These are phyloP conservation scores for Yamadazyma sp. DNA, from an alignment of 1,139 yeast genomes.

Conservation along the genomic window DNA sequence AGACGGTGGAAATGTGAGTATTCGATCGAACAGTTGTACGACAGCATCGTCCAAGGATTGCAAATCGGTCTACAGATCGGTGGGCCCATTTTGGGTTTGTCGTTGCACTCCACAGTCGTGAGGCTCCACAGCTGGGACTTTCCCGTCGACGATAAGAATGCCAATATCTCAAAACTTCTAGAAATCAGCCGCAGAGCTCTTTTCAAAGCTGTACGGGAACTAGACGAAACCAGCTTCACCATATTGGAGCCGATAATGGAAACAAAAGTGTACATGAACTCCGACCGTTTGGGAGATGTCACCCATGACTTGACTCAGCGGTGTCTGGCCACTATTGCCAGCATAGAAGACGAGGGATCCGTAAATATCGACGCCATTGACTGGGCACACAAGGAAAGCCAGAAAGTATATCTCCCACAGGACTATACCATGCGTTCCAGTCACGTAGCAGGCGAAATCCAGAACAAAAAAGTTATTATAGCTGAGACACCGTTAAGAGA, in stretches of 20 bases:
- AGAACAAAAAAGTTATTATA: conserved; percentile 53
- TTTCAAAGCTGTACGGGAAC: conserved; percentile 31
- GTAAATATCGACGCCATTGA: conserved; percentile 37
- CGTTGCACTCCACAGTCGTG: conserved; percentile 63
- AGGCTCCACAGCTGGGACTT: conserved; percentile 51
- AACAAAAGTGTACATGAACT: conserved; percentile 64
- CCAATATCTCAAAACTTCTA: conserved; percentile 25
- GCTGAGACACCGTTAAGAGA: conserved; percentile 86
- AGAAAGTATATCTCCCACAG: conserved; percentile 55
- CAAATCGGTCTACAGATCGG: conserved; percentile 77
- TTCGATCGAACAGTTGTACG: conserved; percentile 51
- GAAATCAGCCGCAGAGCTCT: conserved; percentile 34
- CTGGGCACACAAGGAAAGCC: conserved; percentile 54
- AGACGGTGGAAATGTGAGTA: conserved; percentile 54
- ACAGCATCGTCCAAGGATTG: conserved; percentile 57
- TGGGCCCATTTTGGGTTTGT: conserved; percentile 64
- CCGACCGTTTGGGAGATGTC: conserved; percentile 78
- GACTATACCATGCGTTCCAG: conserved; percentile 45
- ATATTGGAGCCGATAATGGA: conserved; percentile 84
- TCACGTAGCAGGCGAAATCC: conserved; percentile 18
- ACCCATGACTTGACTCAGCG: conserved; percentile 71
- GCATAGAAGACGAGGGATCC: conserved; percentile 59
- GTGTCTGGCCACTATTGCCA: conserved; percentile 67
- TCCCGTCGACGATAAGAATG: conserved; percentile 51
- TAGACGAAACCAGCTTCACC: conserved; percentile 31